A percentile compares a stretch with the other conserved stretches of the same genome.
Conservation (phyloP, 805 yeast species). For the Clavispora fructus region DNA sequence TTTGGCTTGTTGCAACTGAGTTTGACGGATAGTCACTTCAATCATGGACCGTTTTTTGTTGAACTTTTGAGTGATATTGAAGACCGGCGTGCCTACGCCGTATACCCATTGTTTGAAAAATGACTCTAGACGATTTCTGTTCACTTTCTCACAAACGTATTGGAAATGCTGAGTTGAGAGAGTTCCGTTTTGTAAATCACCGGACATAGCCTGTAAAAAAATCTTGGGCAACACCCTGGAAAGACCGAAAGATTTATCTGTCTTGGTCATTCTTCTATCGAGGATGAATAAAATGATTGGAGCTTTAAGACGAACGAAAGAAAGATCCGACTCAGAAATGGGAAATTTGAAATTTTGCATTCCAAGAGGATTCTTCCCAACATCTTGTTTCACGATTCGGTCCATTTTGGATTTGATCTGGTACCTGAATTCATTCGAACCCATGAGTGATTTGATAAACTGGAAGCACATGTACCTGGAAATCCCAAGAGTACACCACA, state of each 20-base stretch:
- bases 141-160: conserved; percentile 91
- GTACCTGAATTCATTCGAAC: conserved; percentile 75
- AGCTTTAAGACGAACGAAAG: conserved; percentile 71
- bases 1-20: conserved; percentile 61
- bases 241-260: conserved; percentile 90
- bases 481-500: conserved; percentile 88
- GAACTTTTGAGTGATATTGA: conserved; percentile 84
- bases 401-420: conserved; percentile 62
- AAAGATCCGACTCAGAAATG: conserved; percentile 52
- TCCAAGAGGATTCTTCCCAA: conserved; percentile 79
- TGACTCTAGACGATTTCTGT: conserved; percentile 71
- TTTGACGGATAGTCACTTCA: conserved; percentile 91
- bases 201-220: conserved; percentile 91
- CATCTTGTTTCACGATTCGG: conserved; percentile 64
- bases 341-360: conserved; percentile 64
- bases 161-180: conserved; percentile 82
- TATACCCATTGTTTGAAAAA: conserved; percentile 94
- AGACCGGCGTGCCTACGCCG: conserved; percentile 84
- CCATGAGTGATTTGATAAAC: conserved; percentile 68
- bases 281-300: conserved; percentile 81
- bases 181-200: conserved; percentile 75
- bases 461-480: conserved; percentile 76
- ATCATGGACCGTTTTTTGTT: conserved; percentile 90
- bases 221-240: conserved; percentile 88
- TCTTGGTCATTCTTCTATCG: conserved; percentile 91